phyloP scores from a whole-genome alignment of 768 basidiomycete species.

The Candolleomyces eurysporus region DNA sequence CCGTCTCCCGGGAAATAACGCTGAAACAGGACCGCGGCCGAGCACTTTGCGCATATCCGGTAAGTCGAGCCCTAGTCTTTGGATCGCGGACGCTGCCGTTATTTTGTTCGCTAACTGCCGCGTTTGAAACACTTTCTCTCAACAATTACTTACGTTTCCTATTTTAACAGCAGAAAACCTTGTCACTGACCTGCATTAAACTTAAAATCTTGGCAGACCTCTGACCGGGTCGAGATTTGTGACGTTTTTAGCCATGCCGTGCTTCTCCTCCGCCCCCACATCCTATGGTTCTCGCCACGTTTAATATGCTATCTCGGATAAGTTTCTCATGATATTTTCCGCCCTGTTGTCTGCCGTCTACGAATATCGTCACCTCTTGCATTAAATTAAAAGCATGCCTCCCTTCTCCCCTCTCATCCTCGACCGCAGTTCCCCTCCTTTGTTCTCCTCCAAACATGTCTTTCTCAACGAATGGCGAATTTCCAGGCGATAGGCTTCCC shows the following conservation, averaged over 20 bases:
- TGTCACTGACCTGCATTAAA: neutral
- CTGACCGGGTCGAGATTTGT: neutral
- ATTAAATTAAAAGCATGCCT: slow-evolving; percentile 7
- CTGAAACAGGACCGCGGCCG: too few species aligned
- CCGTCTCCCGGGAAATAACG: too few species aligned
- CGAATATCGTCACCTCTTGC: neutral
- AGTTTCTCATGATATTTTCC: neutral
- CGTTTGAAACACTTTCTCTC: neutral
- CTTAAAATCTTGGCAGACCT: slow-evolving; percentile 1
- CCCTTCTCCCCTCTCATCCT: slow-evolving; percentile 1
- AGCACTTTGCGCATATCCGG: slow-evolving; percentile 21
- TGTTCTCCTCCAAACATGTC: neutral
- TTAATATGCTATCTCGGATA: slow-evolving; percentile 1
- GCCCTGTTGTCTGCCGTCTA: neutral
- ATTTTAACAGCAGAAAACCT: neutral
- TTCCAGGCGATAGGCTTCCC: slow-evolving; percentile 1
- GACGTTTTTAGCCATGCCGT: neutral
- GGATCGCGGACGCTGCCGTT: slow-evolving; percentile 23
- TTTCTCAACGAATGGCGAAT: neutral
- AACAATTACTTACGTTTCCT: neutral
- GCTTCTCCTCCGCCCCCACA: slow-evolving; percentile 1
- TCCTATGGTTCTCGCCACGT: slow-evolving; percentile 2
- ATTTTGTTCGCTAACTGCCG: slow-evolving; percentile 22
- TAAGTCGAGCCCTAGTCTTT: slow-evolving; percentile 19
- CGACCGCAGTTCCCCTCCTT: slow-evolving; percentile 4